phyloP scores from a whole-genome alignment of 768 basidiomycete genomes.

The Saitozyma sp. region DNA sequence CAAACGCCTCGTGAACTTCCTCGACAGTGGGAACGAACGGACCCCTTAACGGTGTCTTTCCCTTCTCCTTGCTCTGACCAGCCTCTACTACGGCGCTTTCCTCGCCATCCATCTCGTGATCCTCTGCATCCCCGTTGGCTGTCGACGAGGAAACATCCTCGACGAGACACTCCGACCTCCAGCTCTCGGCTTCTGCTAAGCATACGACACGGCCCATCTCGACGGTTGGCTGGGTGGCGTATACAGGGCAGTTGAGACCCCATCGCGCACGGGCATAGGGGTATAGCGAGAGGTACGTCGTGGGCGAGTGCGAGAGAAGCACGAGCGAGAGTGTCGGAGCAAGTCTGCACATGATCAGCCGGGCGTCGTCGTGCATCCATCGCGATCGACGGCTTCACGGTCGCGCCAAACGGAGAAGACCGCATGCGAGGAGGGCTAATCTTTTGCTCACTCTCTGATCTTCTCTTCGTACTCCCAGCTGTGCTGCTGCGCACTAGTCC shows the following conservation, averaged over 20 bases:
- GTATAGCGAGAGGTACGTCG: slow-evolving; percentile 85
- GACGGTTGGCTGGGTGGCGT: slow-evolving; percentile 90
- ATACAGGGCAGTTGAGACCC: slow-evolving; percentile 85
- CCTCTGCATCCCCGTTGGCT: slow-evolving; percentile 1
- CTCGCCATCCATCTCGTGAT: slow-evolving; percentile 8
- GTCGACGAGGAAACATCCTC: slow-evolving; percentile 14
- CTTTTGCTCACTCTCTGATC: slow-evolving; percentile 48
- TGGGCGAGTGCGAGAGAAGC: slow-evolving; percentile 88
- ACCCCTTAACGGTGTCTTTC: slow-evolving; percentile 49
- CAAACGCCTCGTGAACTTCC: slow-evolving; percentile 90
- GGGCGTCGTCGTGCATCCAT: neutral
- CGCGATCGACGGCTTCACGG: too few species aligned
- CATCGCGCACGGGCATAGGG: slow-evolving; percentile 86
- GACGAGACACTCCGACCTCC: slow-evolving; percentile 54
- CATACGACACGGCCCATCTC: slow-evolving; percentile 92
- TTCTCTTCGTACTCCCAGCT: slow-evolving; percentile 47
- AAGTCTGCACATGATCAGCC: slow-evolving; percentile 56
- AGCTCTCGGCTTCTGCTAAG: slow-evolving; percentile 79
- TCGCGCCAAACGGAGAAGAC: too few species aligned
- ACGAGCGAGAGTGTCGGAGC: slow-evolving; percentile 85
- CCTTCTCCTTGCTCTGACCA: slow-evolving; percentile 14
- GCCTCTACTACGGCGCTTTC: neutral
- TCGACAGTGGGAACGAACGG: slow-evolving; percentile 70
- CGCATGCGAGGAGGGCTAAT: neutral
- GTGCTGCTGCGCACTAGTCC: slow-evolving; percentile 23